A percentile compares a stretch with the other conserved stretches of the same genome.
Evolutionary conservation across 768 basidiomycete genomes (phyloP).

Genomic region (Lyophyllum atratum): DNA sequence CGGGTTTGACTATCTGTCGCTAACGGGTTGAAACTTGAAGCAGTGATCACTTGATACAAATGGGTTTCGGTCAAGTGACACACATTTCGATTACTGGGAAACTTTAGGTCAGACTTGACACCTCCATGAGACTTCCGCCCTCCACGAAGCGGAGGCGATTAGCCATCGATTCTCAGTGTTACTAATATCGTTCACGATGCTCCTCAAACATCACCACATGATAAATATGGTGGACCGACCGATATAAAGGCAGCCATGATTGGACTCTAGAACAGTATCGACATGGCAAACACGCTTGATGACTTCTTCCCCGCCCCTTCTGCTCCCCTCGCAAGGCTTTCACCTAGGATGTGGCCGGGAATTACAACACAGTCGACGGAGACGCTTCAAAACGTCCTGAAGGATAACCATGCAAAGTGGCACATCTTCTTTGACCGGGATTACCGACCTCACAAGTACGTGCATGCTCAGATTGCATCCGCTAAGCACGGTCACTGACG

Average conservation of each 20-base stretch:
- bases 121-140: background rate
- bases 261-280: background rate
- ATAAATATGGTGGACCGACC: background rate
- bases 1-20: too few species aligned
- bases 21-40: too few species aligned
- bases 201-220: background rate
- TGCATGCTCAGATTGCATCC: background rate
- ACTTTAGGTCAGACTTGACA: background rate
- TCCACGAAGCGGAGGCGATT: background rate
- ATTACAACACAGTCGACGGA: slow-evolving; percentile 33
- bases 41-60: background rate
- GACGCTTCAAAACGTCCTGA: slow-evolving; percentile 33
- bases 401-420: slow-evolving; percentile 47
- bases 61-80: background rate
- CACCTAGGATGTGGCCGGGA: slow-evolving; percentile 33
- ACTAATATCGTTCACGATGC: background rate
- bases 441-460: slow-evolving; percentile 52
- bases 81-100: background rate
- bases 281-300: slow-evolving; percentile 2
- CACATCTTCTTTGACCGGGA: slow-evolving; percentile 51
- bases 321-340: slow-evolving; percentile 21
- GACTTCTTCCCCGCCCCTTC: slow-evolving; percentile 32
- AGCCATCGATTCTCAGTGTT: background rate
- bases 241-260: background rate
- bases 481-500: slow-evolving; percentile 29